phyloP scores from a whole-genome alignment of 2,329 filamentous ascomycete species.

The Chaetomiaceae sp. region DNA sequence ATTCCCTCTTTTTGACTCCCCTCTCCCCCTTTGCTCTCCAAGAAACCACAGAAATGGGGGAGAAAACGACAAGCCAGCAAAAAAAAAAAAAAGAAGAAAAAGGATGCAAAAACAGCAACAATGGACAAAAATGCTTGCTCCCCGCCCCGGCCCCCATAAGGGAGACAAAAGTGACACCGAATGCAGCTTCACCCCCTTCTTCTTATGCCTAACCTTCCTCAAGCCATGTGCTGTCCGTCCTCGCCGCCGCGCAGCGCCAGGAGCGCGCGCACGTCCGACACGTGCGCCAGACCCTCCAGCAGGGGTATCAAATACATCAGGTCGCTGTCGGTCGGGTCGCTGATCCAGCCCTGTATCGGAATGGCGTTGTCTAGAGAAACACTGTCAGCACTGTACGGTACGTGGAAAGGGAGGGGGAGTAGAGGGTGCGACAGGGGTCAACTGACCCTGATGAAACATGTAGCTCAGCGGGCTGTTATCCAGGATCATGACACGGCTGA shows the following conservation, averaged over 20 bases:
- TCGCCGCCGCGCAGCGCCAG: slow-evolving; percentile 85
- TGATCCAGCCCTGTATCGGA: slow-evolving; percentile 98
- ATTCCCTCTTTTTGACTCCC: neutral
- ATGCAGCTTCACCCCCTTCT: neutral
- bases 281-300: slow-evolving; percentile 91
- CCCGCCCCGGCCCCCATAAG: neutral
- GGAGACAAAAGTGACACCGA: too few relatives aligned
- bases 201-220: neutral
- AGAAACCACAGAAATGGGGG: neutral
- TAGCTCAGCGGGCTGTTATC: slow-evolving; percentile 98
- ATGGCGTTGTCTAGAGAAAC: slow-evolving; percentile 82
- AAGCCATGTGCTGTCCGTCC: slow-evolving; percentile 55
- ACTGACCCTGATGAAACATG: slow-evolving; percentile 91
- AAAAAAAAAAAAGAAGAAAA: too few relatives aligned
- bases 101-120: neutral
- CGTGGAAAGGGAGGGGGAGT: neutral
- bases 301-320: slow-evolving; percentile 87
- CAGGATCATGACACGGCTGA: slow-evolving; percentile 97
- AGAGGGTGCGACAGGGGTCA: neutral
- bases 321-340: slow-evolving; percentile 93
- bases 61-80: too few relatives aligned
- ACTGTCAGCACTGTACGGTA: slow-evolving; percentile 10
- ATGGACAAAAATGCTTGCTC: neutral
- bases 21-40: neutral
- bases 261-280: slow-evolving; percentile 88